Base-by-base conservation (phyloP, 2,329 filamentous ascomycete species). In the Bipolaris sorokiniana region DNA sequence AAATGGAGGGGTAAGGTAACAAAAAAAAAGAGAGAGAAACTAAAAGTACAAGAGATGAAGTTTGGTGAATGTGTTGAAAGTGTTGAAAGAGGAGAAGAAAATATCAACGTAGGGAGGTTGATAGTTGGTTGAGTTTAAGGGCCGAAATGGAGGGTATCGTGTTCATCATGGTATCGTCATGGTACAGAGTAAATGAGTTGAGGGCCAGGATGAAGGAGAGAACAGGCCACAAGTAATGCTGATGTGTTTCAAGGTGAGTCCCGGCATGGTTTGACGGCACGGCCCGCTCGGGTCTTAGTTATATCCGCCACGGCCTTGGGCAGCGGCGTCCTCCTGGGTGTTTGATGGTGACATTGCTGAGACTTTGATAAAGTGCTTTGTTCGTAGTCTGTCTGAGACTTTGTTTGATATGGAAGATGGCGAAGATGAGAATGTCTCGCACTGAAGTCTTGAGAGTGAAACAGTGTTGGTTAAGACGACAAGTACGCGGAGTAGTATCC, bases 241-340 rank as follows among this genome's bases (percentile, higher is more conserved):
- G 45, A 51, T 55, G 15, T 18, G 54, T 41, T 50, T 56, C 56
- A 26, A 23, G 51, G 16, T 5, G 16, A 10, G 7, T 15, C 7
- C 18, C 18, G 33, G 15, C 6, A 45, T 10, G 18, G 28, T 15
- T 48, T 40, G 59, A 62, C 56, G 59, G 59, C 49, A 62, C 49
- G 36, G 53, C 33, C 62, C 58, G 62, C 52, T 52, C 36, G 40
- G 37, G 5, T 28, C 52, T 67, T 68, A 72, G 62, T 71, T 75
- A 66, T 76, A 76, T 53, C 73, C 73, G 58, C 73, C 73, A 47
- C 73, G 73, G 37, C 73, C 71, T 71, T 74, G 72, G 51, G 44
- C 65, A 63, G 59, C 51, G 51, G 50, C 62, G 22, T 56, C 54
- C 37, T 51, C 54, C 44, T 37, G 52, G 26, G 40, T 51, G 44